Base-by-base conservation (phyloP, 192 early-diverging fungal genomes). In the Anaeromyces robustus region DNA sequence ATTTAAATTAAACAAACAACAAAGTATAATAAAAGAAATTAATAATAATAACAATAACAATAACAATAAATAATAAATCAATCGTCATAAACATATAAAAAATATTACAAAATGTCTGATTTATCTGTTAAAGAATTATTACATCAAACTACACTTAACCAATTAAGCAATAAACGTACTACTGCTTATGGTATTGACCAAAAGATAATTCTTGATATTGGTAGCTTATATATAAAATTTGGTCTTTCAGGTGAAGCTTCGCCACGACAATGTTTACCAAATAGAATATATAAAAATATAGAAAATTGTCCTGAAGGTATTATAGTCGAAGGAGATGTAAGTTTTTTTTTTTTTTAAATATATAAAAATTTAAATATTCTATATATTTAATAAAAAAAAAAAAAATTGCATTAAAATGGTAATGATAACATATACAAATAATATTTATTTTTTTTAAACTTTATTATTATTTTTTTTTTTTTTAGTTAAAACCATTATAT, bases 141-240 rank as follows among this genome's bases (percentile, higher is more conserved):
- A n/a, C 52, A 68, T 68, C 52, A 68, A 68, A 68, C 52, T 26
- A 9, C 52, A 22, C 52, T 68, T 68, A 68, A 68, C n/a, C 52
- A 68, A 68, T n/a, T 68, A n/a, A 68, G 18, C 11, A 68, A 68
- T 68, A 68, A 68, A 68, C 52, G 52, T 68, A 68, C 52, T 5
- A 68, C 52, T 11, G 52, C 52, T 30, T 94, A 94, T 80, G 91
- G 89, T 77, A 88, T 92, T 79, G 96, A 96, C 85, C 95, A 97
- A 78, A 87, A 93, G 12, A 90, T 97, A 29, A 92, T 97, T 14
- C 89, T 97, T 14, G 96, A 97, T 83, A 87, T 97, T 78, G 95
- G 96, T 26, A 91, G 93, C 1, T 86, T 89, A 32, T 92, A 92
- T 79, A 86, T 96, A 80, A 94, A 94, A 28, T 94, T 92, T 81